Evolutionary conservation across 345 rosid genomes (phyloP).

Genomic region (Citrus unshiu): DNA sequence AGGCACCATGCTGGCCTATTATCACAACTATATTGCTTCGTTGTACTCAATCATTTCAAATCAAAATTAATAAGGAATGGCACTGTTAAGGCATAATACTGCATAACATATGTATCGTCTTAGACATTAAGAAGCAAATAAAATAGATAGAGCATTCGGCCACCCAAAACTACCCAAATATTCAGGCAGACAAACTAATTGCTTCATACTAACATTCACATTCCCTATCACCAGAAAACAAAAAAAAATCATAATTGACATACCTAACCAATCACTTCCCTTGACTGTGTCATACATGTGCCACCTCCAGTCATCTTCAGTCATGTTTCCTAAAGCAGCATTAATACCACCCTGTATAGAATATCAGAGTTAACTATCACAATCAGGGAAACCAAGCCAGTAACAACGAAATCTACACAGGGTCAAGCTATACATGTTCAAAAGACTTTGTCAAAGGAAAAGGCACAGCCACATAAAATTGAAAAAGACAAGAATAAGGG

Average conservation of each 20-base stretch:
- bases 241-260: background rate
- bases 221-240: background rate
- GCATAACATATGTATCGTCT: background rate
- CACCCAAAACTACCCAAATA: background rate
- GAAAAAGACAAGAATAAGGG: background rate
- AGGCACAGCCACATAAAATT: background rate
- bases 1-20: background rate
- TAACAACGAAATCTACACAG: background rate
- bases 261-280: conserved; percentile 99
- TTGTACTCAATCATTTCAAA: background rate
- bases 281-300: conserved; percentile 99
- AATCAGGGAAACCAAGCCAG: conserved; percentile 3
- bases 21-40: background rate
- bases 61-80: background rate
- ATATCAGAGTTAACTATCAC: conserved; percentile 6
- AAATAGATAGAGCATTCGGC: background rate
- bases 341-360: conserved; percentile 86
- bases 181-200: background rate
- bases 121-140: background rate
- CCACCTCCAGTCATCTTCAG: conserved; percentile 99
- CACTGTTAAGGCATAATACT: background rate
- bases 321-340: conserved; percentile 97
- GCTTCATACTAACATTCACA: background rate
- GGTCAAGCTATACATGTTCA: background rate
- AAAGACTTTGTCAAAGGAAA: background rate